These are phyloP conservation scores for Klebsormidium nitens DNA, from an alignment of 139 green algal species.

Conservation along the genomic window DNA sequence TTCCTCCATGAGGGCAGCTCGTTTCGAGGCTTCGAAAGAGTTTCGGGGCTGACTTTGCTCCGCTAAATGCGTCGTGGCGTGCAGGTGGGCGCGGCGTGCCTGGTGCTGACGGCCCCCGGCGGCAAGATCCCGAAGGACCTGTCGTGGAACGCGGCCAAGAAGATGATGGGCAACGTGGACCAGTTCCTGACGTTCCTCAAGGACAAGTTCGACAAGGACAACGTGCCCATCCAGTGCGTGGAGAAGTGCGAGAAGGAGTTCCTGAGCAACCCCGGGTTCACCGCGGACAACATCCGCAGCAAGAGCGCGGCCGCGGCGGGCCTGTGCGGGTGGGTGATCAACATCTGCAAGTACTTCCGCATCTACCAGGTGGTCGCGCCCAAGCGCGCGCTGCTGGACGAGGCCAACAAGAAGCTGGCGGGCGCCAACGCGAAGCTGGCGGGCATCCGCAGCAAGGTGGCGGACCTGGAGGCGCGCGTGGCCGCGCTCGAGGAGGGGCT, in stretches of 20 bases:
- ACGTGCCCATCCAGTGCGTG: constrained; percentile 53
- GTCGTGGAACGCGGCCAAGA: constrained; percentile 74
- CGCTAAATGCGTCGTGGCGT: background rate
- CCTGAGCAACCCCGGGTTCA: constrained; percentile 72
- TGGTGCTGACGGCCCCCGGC: constrained; percentile 71
- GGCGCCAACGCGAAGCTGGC: constrained; percentile 78
- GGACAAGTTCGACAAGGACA: constrained; percentile 87
- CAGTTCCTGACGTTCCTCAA: constrained; percentile 80
- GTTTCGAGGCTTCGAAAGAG: background rate
- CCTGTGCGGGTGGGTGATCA: constrained; percentile 83
- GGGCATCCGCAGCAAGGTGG: constrained; percentile 53
- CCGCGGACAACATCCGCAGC: constrained; percentile 62
- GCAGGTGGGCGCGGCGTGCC: constrained; percentile 67
- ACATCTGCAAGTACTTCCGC: constrained; percentile 92
- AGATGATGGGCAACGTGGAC: constrained; percentile 88
- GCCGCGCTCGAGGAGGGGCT: constrained; percentile 68
- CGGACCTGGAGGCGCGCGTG: constrained; percentile 76
- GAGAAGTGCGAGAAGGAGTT: constrained; percentile 63
- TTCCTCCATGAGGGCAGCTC: too few species aligned
- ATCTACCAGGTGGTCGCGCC: constrained; percentile 90
- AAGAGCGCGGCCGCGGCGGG: constrained; percentile 84
- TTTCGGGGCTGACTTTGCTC: background rate
- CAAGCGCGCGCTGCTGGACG: constrained; percentile 71
- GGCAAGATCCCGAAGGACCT: constrained; percentile 78
- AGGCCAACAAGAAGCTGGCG: constrained; percentile 79